These are phyloP conservation scores for Brassica juncea DNA, from an alignment of 345 rosid genomes.

Conservation along the genomic window DNA sequence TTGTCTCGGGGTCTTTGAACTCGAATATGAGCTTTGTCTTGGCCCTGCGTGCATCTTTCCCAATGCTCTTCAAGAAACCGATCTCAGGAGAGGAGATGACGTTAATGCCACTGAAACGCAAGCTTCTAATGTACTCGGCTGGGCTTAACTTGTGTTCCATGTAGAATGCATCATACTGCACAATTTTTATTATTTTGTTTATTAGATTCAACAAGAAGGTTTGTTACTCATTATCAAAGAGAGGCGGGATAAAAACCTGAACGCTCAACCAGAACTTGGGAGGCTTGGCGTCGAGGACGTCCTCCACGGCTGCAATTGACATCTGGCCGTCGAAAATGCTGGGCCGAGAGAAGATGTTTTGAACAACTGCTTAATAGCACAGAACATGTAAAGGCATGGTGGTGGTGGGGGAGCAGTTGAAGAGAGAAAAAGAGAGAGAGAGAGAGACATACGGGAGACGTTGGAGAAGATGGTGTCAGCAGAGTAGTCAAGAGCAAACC, in stretches of 20 bases:
- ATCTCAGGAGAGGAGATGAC: constrained; percentile 80
- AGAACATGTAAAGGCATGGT: constrained; percentile 9
- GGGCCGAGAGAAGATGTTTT: constrained; percentile 56
- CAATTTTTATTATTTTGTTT: constrained; percentile 39
- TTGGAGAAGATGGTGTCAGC: constrained; percentile 44
- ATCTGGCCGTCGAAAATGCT: constrained; percentile 50
- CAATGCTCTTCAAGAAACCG: constrained; percentile 66
- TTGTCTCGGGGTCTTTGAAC: constrained; percentile 46
- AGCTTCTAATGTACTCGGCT: constrained; percentile 39
- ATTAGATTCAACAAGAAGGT: constrained; percentile 23
- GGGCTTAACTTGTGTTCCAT: constrained; percentile 58
- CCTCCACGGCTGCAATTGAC: constrained; percentile 54
- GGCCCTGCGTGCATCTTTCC: constrained; percentile 44
- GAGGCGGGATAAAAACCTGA: constrained; percentile 48
- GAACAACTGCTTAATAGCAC: constrained; percentile 51
- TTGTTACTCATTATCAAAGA: background rate
- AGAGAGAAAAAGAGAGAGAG: background rate
- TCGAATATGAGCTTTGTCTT: constrained; percentile 57
- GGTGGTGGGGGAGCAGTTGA: background rate
- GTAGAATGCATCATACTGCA: constrained; percentile 73
- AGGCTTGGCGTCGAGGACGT: constrained; percentile 43
- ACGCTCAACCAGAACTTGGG: constrained; percentile 74
- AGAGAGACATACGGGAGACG: constrained; percentile 46
- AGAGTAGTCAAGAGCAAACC: constrained; percentile 61
- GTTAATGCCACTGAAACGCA: constrained; percentile 19